phyloP scores from a whole-genome alignment of 192 early-diverging fungal species.

The Neocallimastix lanati region DNA sequence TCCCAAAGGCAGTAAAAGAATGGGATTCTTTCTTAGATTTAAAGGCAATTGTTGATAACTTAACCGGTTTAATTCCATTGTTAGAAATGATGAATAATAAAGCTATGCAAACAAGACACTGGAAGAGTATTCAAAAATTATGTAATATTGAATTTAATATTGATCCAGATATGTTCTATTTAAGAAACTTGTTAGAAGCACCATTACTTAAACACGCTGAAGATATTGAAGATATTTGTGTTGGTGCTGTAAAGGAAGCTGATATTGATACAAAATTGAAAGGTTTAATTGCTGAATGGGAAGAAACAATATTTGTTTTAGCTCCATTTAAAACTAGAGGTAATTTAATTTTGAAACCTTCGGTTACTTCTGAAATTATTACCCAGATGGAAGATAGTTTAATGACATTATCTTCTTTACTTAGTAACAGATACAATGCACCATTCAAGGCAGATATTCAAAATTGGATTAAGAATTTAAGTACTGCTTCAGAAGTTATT shows the following conservation, averaged over 20 bases:
- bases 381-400: conserved; percentile 41
- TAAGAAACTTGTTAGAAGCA: conserved; percentile 37
- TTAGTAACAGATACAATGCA: conserved; percentile 43
- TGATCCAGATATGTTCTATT: conserved; percentile 40
- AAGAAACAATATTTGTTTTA: conserved; percentile 36
- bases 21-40: conserved; percentile 45
- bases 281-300: conserved; percentile 32
- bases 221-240: conserved; percentile 48
- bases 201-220: conserved; percentile 30
- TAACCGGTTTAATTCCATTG: conserved; percentile 32
- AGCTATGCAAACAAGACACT: conserved; percentile 37
- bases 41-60: conserved; percentile 38
- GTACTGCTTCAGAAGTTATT: conserved; percentile 43
- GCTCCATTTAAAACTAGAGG: conserved; percentile 38
- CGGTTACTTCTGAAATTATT: conserved; percentile 39
- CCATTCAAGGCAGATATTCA: conserved; percentile 42
- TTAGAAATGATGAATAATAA: conserved; percentile 46
- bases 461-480: conserved; percentile 44
- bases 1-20: conserved; percentile 43
- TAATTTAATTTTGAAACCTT: conserved; percentile 36
- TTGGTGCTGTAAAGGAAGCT: conserved; percentile 39
- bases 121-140: conserved; percentile 28
- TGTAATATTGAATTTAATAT: conserved; percentile 36
- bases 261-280: conserved; percentile 46
- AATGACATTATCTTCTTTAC: conserved; percentile 38